phyloP scores from a whole-genome alignment of 306 rosid genomes.

The Arachis stenosperma region DNA sequence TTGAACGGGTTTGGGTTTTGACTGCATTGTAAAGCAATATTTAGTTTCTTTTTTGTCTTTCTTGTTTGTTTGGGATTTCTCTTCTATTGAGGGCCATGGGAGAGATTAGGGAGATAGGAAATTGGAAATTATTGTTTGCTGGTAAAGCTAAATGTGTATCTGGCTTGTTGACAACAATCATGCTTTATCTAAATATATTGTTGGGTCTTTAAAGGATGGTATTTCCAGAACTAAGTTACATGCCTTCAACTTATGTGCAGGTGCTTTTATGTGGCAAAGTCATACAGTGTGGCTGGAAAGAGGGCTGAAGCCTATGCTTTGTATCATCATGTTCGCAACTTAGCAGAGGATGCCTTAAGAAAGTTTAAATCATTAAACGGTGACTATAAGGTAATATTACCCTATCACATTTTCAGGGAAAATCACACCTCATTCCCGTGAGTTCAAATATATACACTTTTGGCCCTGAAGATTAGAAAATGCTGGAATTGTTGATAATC shows the following conservation, averaged over 20 bases:
- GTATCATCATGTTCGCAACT: slow-evolving; percentile 64
- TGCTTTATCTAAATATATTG: neutral
- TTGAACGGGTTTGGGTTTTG: neutral
- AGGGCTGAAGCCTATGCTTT: slow-evolving; percentile 92
- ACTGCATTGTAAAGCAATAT: neutral
- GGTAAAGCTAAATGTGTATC: slow-evolving; percentile 13
- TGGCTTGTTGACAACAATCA: neutral
- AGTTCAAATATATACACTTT: neutral
- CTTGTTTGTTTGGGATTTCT: neutral
- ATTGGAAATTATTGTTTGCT: neutral
- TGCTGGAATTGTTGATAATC: slow-evolving; percentile 4
- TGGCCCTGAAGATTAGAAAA: neutral
- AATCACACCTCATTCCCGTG: neutral
- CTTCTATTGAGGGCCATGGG: neutral
- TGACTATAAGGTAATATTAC: slow-evolving; percentile 43
- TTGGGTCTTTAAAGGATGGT: neutral
- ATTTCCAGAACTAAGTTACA: slow-evolving; percentile 11
- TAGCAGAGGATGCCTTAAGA: slow-evolving; percentile 52
- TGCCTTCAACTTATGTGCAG: slow-evolving; percentile 39
- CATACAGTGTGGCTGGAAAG: slow-evolving; percentile 90
- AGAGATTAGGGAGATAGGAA: neutral
- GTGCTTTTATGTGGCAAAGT: slow-evolving; percentile 92
- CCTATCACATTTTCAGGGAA: neutral
- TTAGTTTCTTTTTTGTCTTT: neutral
- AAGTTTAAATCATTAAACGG: slow-evolving; percentile 44